phyloP scores from a whole-genome alignment of 768 basidiomycete genomes.

The Lactarius hatsudake region DNA sequence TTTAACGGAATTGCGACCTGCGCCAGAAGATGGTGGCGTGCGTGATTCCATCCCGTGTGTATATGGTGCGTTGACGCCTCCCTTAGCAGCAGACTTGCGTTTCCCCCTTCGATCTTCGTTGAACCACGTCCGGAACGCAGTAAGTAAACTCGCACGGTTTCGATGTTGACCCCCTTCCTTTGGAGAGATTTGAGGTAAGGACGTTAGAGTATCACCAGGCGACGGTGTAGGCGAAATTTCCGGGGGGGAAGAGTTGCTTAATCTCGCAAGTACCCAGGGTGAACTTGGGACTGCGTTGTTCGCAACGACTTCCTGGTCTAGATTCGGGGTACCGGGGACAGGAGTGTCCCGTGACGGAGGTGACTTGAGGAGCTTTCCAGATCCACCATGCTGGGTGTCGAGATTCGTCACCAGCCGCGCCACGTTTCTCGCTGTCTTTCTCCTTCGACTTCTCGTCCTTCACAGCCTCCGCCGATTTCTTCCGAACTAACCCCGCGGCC shows the following conservation, averaged over 20 bases:
- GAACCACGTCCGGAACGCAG: constrained; percentile 89
- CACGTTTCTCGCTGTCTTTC: constrained; percentile 42
- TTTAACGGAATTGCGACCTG: constrained; percentile 36
- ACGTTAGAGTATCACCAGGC: constrained; percentile 51
- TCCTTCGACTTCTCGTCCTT: constrained; percentile 54
- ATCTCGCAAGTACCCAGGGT: constrained; percentile 60
- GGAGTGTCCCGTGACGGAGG: constrained; percentile 53
- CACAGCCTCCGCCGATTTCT: constrained; percentile 76
- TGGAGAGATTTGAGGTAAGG: constrained; percentile 41
- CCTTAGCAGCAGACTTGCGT: constrained; percentile 48
- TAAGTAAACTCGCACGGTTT: constrained; percentile 76
- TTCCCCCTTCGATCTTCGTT: constrained; percentile 89
- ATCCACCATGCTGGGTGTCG: constrained; percentile 66
- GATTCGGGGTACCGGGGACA: constrained; percentile 52
- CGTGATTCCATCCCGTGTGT: constrained; percentile 21
- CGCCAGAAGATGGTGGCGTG: constrained; percentile 15
- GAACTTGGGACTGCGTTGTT: constrained; percentile 39
- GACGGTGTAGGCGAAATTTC: constrained; percentile 50
- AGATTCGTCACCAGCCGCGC: constrained; percentile 51
- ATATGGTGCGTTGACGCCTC: constrained; percentile 12
- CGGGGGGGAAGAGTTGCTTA: constrained; percentile 32
- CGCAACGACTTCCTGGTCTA: constrained; percentile 37
- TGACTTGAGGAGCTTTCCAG: constrained; percentile 67
- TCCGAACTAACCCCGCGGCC: constrained; percentile 78
- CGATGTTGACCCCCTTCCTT: constrained; percentile 43